Conservation (phyloP, 129 eudicot genomes). For the Deinandra increscens region DNA sequence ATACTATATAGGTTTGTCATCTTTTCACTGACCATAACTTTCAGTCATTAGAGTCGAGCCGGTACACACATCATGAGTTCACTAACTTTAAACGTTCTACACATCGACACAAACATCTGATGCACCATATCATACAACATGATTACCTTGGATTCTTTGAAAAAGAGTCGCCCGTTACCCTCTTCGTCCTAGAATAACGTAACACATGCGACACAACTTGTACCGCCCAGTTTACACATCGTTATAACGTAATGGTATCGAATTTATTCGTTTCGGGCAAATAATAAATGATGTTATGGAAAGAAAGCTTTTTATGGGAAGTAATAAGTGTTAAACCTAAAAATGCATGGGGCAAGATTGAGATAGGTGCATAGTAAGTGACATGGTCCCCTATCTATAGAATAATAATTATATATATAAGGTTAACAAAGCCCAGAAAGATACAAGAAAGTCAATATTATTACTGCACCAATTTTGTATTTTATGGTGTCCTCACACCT, state of each 20-base stretch:
- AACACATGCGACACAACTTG: slow-evolving; percentile 1
- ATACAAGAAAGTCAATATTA: slow-evolving; percentile 33
- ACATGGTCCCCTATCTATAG: slow-evolving; percentile 38
- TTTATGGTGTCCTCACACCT: slow-evolving; percentile 43
- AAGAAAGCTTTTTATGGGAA: slow-evolving; percentile 15
- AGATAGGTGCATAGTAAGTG: slow-evolving; percentile 17
- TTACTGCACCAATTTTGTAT: slow-evolving; percentile 46
- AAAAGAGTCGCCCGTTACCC: slow-evolving; percentile 1
- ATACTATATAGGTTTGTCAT: no score
- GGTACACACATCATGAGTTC: neutral
- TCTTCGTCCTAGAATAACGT: neutral
- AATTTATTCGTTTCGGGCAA: slow-evolving; percentile 7
- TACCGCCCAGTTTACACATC: slow-evolving; percentile 12
- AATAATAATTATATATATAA: neutral
- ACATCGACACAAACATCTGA: neutral
- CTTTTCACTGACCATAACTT: no score
- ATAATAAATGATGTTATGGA: slow-evolving; percentile 21
- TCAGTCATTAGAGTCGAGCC: neutral
- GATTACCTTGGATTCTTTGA: neutral
- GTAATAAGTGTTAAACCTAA: slow-evolving; percentile 14
- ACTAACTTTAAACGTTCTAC: neutral
- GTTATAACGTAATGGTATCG: slow-evolving; percentile 12
- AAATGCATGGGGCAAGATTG: slow-evolving; percentile 27
- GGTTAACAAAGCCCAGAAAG: slow-evolving; percentile 25
- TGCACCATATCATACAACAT: neutral